These are phyloP conservation scores for Nakazawaea molendinolei DNA, from an alignment of 805 yeast genomes.

Conservation along the genomic window DNA sequence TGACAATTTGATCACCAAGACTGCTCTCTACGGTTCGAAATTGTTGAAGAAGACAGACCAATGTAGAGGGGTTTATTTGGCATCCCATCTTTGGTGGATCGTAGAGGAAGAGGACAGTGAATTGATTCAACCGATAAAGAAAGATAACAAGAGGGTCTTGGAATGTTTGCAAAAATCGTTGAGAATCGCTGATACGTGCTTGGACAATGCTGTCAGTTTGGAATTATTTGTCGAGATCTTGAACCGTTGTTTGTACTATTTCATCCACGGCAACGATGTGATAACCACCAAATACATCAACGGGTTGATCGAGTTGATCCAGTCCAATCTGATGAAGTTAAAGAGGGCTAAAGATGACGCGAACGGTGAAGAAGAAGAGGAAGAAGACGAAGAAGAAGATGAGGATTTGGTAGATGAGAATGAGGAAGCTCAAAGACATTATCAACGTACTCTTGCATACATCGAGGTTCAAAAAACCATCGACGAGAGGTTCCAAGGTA, in stretches of 20 bases:
- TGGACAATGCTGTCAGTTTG: conserved; percentile 68
- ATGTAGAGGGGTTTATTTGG: conserved; percentile 81
- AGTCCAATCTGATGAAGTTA: conserved; percentile 50
- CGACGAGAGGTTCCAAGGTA: conserved; percentile 62
- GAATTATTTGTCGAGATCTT: conserved; percentile 87
- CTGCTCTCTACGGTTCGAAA: conserved; percentile 84
- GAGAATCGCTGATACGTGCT: conserved; percentile 88
- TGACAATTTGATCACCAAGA: conserved; percentile 74
- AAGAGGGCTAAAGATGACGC: conserved; percentile 17
- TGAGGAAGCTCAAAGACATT: conserved; percentile 43
- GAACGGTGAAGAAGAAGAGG: conserved; percentile 13
- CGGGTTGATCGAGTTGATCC: conserved; percentile 79
- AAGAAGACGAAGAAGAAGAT: conserved; percentile 16
- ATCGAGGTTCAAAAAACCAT: conserved; percentile 60
- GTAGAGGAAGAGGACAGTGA: conserved; percentile 39
- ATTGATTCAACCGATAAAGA: conserved; percentile 25
- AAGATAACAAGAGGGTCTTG: conserved; percentile 64
- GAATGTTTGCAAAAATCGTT: conserved; percentile 88
- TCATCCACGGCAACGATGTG: conserved; percentile 68
- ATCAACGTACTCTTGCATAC: conserved; percentile 66
- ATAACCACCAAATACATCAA: conserved; percentile 73
- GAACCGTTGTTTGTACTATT: conserved; percentile 78
- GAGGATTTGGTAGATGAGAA: conserved; percentile 23
- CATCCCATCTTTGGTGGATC: conserved; percentile 95
- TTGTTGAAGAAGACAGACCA: conserved; percentile 90